A percentile compares a stretch with the other conserved stretches of the same genome.
phyloP scores from a whole-genome alignment of 2,329 filamentous ascomycete species.

The Chalaropsis ovoidea region DNA sequence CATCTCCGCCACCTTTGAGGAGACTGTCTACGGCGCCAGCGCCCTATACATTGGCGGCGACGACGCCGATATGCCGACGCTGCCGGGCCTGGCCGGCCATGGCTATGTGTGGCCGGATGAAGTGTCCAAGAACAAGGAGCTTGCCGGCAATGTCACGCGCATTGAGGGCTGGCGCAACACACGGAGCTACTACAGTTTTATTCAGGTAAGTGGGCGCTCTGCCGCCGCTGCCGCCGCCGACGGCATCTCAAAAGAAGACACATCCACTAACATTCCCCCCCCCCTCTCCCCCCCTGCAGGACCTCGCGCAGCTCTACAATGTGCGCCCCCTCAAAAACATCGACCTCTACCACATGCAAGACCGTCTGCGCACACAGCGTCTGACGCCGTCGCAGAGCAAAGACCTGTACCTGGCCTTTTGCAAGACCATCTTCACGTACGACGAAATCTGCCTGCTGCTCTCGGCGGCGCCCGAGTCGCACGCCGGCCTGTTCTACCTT shows the following conservation, averaged over 20 bases:
- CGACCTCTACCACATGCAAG: conserved; percentile 85
- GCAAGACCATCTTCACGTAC: conserved; percentile 65
- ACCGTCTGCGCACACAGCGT: conserved; percentile 74
- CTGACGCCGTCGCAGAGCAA: conserved; percentile 65
- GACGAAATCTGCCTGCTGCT: conserved; percentile 78
- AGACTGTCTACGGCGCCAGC: conserved; percentile 86
- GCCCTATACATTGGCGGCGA: conserved; percentile 76
- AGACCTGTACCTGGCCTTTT: conserved; percentile 74
- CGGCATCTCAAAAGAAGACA: too few species aligned
- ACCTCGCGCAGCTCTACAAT: conserved; percentile 54
- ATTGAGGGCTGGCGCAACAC: conserved; percentile 97
- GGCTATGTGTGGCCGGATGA: conserved; percentile 95
- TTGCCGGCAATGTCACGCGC: conserved; percentile 80
- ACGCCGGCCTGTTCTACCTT: conserved; percentile 82
- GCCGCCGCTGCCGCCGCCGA: too few species aligned
- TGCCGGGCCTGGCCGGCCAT: conserved; percentile 59
- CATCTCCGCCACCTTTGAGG: conserved; percentile 87
- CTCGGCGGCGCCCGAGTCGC: conserved; percentile 71
- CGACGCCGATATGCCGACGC: conserved; percentile 51
- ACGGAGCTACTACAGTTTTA: conserved; percentile 88
- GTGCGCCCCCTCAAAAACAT: conserved; percentile 63
- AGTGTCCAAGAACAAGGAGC: conserved; percentile 65
- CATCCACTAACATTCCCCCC: background rate
- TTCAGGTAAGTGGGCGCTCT: conserved; percentile 49
- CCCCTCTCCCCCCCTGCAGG: conserved; percentile 35